Percentiles rank a stretch among this genome's conserved stretches.
phyloP scores from a whole-genome alignment of 78 protist genomes.

The Protostelium mycophagum region DNA sequence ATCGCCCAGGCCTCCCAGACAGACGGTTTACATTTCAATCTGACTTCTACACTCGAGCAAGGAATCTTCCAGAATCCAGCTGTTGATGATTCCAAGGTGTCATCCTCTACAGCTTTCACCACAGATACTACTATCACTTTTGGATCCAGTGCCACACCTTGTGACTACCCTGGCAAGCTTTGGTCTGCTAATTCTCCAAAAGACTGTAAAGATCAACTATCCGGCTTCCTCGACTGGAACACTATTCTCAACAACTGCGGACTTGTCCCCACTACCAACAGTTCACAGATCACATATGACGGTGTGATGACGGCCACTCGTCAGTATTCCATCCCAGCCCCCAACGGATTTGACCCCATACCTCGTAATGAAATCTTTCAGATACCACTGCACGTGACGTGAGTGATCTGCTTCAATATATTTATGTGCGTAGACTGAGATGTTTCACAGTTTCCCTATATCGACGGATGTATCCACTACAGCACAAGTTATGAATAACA shows the following conservation, averaged over 20 bases:
- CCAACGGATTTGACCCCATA: not conserved
- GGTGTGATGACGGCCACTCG: not conserved
- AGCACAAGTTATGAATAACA: not conserved
- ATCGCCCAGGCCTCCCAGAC: not conserved
- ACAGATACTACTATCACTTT: not conserved
- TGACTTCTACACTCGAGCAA: not conserved
- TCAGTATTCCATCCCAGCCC: not conserved
- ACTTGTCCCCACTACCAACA: not conserved
- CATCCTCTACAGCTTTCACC: not conserved
- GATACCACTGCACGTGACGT: not conserved
- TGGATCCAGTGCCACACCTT: not conserved
- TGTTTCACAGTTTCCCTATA: not conserved
- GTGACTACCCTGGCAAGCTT: not conserved
- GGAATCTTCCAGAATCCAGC: not conserved
- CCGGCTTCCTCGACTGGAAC: not conserved
- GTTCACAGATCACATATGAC: not conserved
- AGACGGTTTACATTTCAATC: not conserved
- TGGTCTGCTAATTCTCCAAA: not conserved
- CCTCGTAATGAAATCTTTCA: not conserved
- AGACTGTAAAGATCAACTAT: not conserved
- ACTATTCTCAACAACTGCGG: not conserved
- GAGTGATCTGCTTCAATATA: too few relatives aligned
- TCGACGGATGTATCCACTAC: not conserved
- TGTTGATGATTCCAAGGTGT: not conserved
- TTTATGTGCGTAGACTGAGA: too few relatives aligned